phyloP scores from a whole-genome alignment of 164 flowering plant genomes.

The Umbellularia californica region DNA sequence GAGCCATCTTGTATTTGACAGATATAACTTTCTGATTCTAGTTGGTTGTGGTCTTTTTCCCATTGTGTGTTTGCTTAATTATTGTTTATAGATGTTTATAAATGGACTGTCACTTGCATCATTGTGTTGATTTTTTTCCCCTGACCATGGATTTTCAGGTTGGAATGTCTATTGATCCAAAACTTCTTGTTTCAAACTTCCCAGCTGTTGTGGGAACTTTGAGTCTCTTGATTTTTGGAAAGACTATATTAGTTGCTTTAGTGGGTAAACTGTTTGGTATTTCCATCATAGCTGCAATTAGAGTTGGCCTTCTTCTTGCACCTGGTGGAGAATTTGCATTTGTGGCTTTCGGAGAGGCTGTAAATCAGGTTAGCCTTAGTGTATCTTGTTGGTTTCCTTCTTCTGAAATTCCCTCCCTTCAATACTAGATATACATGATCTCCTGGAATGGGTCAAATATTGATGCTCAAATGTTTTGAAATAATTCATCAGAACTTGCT shows the following conservation, averaged over 20 bases:
- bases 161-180: slow-evolving; percentile 99
- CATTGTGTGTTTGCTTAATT: too few relatives aligned
- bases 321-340: slow-evolving; percentile 99
- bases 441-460: not conserved
- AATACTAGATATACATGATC: not conserved
- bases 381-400: not conserved
- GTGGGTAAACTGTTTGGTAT: slow-evolving; percentile 84
- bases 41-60: too few relatives aligned
- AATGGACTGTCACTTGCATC: not conserved
- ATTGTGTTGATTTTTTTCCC: not conserved
- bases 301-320: slow-evolving; percentile 98
- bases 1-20: too few relatives aligned
- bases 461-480: slow-evolving; percentile 3
- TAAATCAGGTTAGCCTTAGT: slow-evolving; percentile 71
- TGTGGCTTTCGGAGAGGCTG: slow-evolving; percentile 99
- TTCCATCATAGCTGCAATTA: slow-evolving; percentile 84
- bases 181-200: slow-evolving; percentile 85
- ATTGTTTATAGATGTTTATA: too few relatives aligned
- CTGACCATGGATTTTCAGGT: slow-evolving; percentile 49
- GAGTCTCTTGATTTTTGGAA: slow-evolving; percentile 83
- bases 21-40: too few relatives aligned
- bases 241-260: slow-evolving; percentile 70
- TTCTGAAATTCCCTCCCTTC: not conserved
- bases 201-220: slow-evolving; percentile 71
- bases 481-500: not conserved